These are phyloP conservation scores for Tetrapyrgos nigripes DNA, from an alignment of 1,284 basidiomycete genomes.

Conservation along the genomic window DNA sequence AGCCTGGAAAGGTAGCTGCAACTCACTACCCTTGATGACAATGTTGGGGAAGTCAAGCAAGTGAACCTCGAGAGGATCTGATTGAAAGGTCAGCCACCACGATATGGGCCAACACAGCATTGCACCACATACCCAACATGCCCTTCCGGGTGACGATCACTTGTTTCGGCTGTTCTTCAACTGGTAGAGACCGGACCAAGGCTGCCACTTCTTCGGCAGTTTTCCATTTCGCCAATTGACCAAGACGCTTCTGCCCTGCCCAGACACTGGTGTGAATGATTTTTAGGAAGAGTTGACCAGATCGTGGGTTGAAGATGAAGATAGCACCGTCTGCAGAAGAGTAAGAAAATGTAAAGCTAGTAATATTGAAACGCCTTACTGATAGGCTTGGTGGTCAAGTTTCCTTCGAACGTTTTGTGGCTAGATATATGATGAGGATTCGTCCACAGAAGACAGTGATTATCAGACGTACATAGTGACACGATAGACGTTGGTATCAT, in stretches of 20 bases:
- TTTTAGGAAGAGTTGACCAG: constrained; percentile 98
- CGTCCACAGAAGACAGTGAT: not conserved
- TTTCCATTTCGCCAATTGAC: constrained; percentile 99
- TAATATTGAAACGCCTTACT: constrained; percentile 52
- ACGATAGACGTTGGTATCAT: constrained; percentile 99
- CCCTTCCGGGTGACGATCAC: constrained; percentile 99
- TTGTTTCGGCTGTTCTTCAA: constrained; percentile 99
- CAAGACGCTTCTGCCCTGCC: constrained; percentile 99
- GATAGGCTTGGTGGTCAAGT: constrained; percentile 99
- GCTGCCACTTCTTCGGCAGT: constrained; percentile 99
- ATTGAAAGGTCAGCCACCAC: constrained; percentile 1
- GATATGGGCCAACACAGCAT: not conserved
- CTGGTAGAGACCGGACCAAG: constrained; percentile 93
- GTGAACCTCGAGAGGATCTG: constrained; percentile 96
- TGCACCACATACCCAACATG: constrained; percentile 80
- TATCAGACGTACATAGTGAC: constrained; percentile 84
- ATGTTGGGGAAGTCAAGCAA: constrained; percentile 99
- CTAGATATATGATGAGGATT: constrained; percentile 35
- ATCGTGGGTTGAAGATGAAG: constrained; percentile 99
- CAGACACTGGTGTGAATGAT: constrained; percentile 99
- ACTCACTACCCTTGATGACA: constrained; percentile 98
- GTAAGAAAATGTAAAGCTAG: constrained; percentile 3
- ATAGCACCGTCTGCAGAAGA: constrained; percentile 84
- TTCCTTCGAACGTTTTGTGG: constrained; percentile 99
- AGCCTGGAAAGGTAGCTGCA: constrained; percentile 99